These are phyloP conservation scores for Apiospora aurea DNA, from an alignment of 2,329 filamentous ascomycete species.

Conservation along the genomic window DNA sequence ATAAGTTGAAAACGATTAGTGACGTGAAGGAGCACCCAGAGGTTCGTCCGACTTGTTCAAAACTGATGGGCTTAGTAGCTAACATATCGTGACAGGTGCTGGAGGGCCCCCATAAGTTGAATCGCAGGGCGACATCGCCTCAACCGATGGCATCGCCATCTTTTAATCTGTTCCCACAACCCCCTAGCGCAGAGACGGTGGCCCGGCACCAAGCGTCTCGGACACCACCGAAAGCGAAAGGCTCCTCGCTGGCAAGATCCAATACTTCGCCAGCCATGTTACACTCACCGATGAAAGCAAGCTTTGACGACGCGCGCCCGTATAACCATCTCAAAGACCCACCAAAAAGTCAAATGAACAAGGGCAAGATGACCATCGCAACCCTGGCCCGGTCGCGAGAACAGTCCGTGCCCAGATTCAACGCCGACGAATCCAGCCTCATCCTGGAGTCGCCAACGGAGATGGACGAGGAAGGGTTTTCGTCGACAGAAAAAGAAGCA, in stretches of 20 bases:
- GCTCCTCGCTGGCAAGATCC: slow-evolving; percentile 46
- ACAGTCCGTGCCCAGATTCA: slow-evolving; percentile 37
- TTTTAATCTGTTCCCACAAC: slow-evolving; percentile 54
- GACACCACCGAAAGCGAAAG: neutral
- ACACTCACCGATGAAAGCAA: slow-evolving; percentile 50
- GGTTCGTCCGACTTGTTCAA: neutral
- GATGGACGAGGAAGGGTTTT: slow-evolving; percentile 30
- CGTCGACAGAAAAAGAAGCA: neutral
- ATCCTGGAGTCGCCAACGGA: slow-evolving; percentile 52
- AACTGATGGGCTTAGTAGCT: neutral
- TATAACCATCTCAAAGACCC: slow-evolving; percentile 33
- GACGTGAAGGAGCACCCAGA: slow-evolving; percentile 4
- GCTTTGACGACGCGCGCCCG: slow-evolving; percentile 39
- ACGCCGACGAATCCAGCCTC: slow-evolving; percentile 45
- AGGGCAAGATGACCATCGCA: slow-evolving; percentile 36
- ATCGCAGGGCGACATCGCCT: slow-evolving; percentile 58
- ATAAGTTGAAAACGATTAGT: slow-evolving; percentile 52
- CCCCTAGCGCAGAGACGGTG: slow-evolving; percentile 35
- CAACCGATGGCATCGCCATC: slow-evolving; percentile 52
- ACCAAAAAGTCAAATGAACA: slow-evolving; percentile 31
- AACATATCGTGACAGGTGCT: neutral
- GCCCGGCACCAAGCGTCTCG: slow-evolving; percentile 19
- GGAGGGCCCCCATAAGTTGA: neutral
- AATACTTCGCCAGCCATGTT: slow-evolving; percentile 62
- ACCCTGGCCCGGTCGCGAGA: slow-evolving; percentile 33